Base-by-base conservation (phyloP, 306 rosid species). In the Cercis canadensis region DNA sequence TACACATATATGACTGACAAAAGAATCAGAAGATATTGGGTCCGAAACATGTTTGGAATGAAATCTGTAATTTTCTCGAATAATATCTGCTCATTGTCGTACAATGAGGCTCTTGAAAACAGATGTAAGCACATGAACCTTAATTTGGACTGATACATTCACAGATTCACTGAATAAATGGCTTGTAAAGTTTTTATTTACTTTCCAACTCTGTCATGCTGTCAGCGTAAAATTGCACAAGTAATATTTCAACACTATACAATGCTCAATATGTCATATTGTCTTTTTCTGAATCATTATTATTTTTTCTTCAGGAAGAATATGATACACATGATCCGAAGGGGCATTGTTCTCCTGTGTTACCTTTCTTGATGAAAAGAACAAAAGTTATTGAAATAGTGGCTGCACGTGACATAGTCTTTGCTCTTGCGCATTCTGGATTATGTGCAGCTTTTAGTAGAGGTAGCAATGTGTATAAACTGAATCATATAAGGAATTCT, bases 361-460 rank as follows among this genome's bases (percentile, higher is more conserved):
- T 89, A 70, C 94, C 94, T 64, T 92, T 92, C 55, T 46, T 92
- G 78, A 82, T 86, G 85, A 92, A 89, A 78, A 82, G 98, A 54
- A 82, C 90, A 4, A 92, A 87, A 67, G 82, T 92, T 31, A 87
- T 87, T 51, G 98, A 92, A 74, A 89, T 92, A 47, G 98, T 92
- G 12, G 98, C 98, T 57, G 96, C 98, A 0, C 87, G 85, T 29
- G 89, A 79, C 50, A 67, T 92, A 12, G 89, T 92, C 56, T 92
- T 92, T 76, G 94, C 96, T 52, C 92, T 92, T 18, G 88, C 92
- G 4, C 98, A 92, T 59, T 89, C 98, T 41, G 98, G 98, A 19
- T 82, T 89, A 13, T 89, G 96, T 89, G 98, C 98, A 24, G 98
- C 96, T 40, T 92, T 89, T 74, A 92, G 94, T 69, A 71, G 94